Conservation (phyloP, 495 filamentous ascomycete species). For the Hypomontagnella monticulosa region DNA sequence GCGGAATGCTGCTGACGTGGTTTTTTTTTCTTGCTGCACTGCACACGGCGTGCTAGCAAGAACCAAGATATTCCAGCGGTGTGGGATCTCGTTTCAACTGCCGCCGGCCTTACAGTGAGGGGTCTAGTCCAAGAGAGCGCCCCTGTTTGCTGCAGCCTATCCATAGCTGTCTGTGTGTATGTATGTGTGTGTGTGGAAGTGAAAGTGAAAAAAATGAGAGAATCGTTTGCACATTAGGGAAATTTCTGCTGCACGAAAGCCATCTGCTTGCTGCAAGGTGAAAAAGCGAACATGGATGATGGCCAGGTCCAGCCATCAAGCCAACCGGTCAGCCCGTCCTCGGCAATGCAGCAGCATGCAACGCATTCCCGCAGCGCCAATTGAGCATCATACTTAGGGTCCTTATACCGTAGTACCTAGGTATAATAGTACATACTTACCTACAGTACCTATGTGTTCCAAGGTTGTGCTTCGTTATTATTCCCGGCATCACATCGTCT, state of each 20-base stretch:
- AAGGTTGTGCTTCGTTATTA: constrained; percentile 3
- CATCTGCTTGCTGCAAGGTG: constrained; percentile 30
- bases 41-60: too few relatives aligned
- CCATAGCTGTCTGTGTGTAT: too few relatives aligned
- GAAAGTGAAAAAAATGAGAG: constrained; percentile 4
- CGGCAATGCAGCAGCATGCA: constrained; percentile 42
- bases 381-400: constrained; percentile 14
- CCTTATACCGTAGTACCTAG: neutral
- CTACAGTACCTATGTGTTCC: neutral
- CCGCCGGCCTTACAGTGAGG: constrained; percentile 41
- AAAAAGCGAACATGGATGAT: constrained; percentile 29
- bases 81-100: constrained; percentile 45
- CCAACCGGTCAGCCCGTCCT: constrained; percentile 18
- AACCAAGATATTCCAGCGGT: constrained; percentile 40
- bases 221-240: constrained; percentile 33
- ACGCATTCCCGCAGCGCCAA: constrained; percentile 32
- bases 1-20: constrained; percentile 35
- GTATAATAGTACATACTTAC: neutral
- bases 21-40: constrained; percentile 40
- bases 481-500: constrained; percentile 15
- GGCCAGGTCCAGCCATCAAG: constrained; percentile 9
- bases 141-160: too few relatives aligned
- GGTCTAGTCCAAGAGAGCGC: constrained; percentile 2
- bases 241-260: constrained; percentile 41
- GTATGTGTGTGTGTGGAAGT: too few relatives aligned